These are phyloP conservation scores for Mrakia gelida DNA, from an alignment of 768 basidiomycete genomes.

Conservation along the genomic window DNA sequence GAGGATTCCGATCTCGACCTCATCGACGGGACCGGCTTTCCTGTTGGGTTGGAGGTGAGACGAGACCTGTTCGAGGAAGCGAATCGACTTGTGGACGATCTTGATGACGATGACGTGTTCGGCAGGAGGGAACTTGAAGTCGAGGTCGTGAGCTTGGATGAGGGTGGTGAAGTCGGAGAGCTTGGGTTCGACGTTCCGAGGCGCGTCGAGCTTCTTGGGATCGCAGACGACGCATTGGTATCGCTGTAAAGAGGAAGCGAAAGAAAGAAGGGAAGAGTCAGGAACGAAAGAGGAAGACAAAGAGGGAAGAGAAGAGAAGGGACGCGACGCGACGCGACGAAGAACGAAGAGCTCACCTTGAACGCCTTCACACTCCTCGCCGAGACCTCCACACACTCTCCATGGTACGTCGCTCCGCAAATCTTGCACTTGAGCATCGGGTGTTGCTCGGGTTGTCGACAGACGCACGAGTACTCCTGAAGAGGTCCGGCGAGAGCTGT, in stretches of 20 bases:
- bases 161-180: constrained; percentile 28
- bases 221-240: constrained; percentile 31
- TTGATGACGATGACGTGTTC: constrained; percentile 35
- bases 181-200: constrained; percentile 26
- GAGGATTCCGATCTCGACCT: constrained; percentile 32
- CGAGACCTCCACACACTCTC: constrained; percentile 38
- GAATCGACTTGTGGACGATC: constrained; percentile 32
- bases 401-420: constrained; percentile 38
- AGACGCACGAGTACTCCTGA: constrained; percentile 39
- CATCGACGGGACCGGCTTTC: constrained; percentile 15
- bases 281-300: background rate
- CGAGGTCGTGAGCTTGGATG: constrained; percentile 34
- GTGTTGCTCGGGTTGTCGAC: constrained; percentile 36
- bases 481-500: background rate
- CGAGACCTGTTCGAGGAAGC: constrained; percentile 29
- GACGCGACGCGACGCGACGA: background rate
- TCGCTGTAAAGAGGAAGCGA: background rate
- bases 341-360: constrained; percentile 16
- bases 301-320: background rate
- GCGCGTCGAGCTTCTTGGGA: constrained; percentile 25
- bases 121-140: constrained; percentile 36
- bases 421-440: constrained; percentile 40
- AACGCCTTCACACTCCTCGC: constrained; percentile 31
- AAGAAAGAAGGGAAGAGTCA: background rate
- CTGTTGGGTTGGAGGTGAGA: constrained; percentile 33